Percentiles rank a stretch among this genome's conserved stretches.
phyloP scores from a whole-genome alignment of 192 early-diverging fungal genomes.

The Gonapodya prolifera region DNA sequence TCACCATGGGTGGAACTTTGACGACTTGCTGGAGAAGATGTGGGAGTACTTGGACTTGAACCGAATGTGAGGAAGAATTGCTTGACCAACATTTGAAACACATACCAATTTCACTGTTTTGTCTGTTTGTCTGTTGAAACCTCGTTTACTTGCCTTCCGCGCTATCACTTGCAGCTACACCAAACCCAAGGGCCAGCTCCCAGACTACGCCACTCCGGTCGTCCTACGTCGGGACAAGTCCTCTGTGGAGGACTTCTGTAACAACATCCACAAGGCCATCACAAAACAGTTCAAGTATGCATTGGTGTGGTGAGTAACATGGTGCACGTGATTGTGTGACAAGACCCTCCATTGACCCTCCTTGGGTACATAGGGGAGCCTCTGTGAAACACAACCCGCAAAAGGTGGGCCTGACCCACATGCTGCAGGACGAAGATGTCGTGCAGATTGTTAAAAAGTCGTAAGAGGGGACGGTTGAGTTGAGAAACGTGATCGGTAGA shows the following conservation, averaged over 20 bases:
- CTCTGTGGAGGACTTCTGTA: conserved; percentile 85
- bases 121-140: background rate
- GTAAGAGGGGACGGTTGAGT: background rate
- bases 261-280: conserved; percentile 90
- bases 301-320: background rate
- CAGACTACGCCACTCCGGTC: conserved; percentile 88
- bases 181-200: conserved; percentile 88
- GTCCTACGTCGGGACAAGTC: conserved; percentile 60
- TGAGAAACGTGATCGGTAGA: too few relatives aligned
- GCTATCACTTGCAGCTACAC: conserved; percentile 33
- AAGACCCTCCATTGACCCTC: background rate
- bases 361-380: conserved; percentile 49
- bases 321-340: background rate
- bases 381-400: conserved; percentile 95
- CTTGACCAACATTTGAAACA: background rate
- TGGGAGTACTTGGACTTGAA: conserved; percentile 61
- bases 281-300: conserved; percentile 76
- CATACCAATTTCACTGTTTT: background rate
- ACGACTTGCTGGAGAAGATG: conserved; percentile 77
- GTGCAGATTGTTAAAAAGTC: conserved; percentile 41
- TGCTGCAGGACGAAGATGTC: conserved; percentile 88
- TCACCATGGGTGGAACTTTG: conserved; percentile 84
- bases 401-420: conserved; percentile 92
- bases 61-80: conserved; percentile 41
- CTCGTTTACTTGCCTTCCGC: background rate